Evolutionary conservation across 345 rosid genomes (phyloP), one percentile per base, ranked within the genome.

Genomic region (Gynandropsis gynandra): DNA sequence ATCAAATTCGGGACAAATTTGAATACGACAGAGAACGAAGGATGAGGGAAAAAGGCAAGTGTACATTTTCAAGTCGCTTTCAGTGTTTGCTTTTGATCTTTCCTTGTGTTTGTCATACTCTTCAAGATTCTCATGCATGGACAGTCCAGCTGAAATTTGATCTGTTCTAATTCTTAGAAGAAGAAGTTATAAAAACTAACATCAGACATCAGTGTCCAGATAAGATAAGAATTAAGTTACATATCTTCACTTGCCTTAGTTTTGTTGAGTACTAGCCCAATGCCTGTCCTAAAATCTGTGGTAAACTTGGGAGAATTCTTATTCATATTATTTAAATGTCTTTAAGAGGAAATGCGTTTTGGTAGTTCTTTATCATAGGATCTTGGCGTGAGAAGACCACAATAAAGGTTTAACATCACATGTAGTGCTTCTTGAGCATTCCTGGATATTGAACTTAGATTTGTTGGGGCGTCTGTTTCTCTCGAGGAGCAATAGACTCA

Each of bases 21-120:
- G 90, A 84, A 52, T 84, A 75, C 48, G 96, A 88, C 62, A 75
- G 88, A 72, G 88, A 84, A 59, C 78, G 60, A 50, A 76, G 97
- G 67, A 81, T 80, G 90, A 76, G 76, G 54, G 84, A 88, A 56
- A 84, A 71, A 78, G 94, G 97, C 80, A 60, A 20, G n/a, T 35
- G 61, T 45, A 73, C 36, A 32, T 27, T 24, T 1, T 24, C n/a
- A 9, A 5, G 1, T 1, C 11, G 31, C 11, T 40, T 44, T 43
- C 7, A 11, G 49, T 20, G 15, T n/a, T n/a, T n/a, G n/a, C n/a
- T n/a, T n/a, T n/a, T 54, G 16, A 5, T 34, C 18, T 11, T 35
- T 13, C 61, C 36, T 56, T 16, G 13, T 46, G 29, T 24, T 24
- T 24, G n/a, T 33, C 42, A 20, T 44, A 11, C 21, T 10, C 34